phyloP scores from a whole-genome alignment of 129 eudicot species.

The Flaveria sonorensis region DNA sequence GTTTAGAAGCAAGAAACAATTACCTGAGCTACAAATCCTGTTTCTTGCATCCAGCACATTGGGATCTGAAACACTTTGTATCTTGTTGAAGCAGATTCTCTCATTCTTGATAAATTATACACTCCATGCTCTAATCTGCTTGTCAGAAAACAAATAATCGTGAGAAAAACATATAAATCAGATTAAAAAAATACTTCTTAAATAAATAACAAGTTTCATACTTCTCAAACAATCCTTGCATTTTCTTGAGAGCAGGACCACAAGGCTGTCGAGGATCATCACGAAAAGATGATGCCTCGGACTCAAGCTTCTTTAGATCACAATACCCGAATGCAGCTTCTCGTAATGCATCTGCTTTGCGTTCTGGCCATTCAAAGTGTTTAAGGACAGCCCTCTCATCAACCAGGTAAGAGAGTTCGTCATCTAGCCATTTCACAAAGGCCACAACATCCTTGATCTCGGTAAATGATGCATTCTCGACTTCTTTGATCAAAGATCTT shows the following conservation, averaged over 20 bases:
- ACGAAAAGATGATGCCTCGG: conserved; percentile 70
- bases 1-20: neutral
- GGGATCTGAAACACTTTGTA: conserved; percentile 78
- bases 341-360: conserved; percentile 87
- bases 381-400: conserved; percentile 96
- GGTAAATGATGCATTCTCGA: conserved; percentile 83
- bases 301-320: conserved; percentile 86
- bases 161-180: neutral
- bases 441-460: conserved; percentile 90
- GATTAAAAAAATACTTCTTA: neutral
- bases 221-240: conserved; percentile 94
- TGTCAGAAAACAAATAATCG: conserved; percentile 18
- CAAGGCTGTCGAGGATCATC: conserved; percentile 81
- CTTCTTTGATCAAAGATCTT: conserved; percentile 83
- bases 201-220: conserved; percentile 28
- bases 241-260: conserved; percentile 79
- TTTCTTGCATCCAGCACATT: conserved; percentile 83
- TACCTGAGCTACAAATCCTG: conserved; percentile 87
- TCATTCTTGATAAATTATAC: conserved; percentile 83
- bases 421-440: conserved; percentile 98
- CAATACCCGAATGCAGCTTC: conserved; percentile 96
- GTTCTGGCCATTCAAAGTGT: conserved; percentile 97
- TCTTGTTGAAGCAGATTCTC: conserved; percentile 84
- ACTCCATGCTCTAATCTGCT: conserved; percentile 88
- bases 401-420: conserved; percentile 91